Evolutionary conservation across 176 grass and related monocot species (phyloP).

Genomic region (Oryza brachyantha): DNA sequence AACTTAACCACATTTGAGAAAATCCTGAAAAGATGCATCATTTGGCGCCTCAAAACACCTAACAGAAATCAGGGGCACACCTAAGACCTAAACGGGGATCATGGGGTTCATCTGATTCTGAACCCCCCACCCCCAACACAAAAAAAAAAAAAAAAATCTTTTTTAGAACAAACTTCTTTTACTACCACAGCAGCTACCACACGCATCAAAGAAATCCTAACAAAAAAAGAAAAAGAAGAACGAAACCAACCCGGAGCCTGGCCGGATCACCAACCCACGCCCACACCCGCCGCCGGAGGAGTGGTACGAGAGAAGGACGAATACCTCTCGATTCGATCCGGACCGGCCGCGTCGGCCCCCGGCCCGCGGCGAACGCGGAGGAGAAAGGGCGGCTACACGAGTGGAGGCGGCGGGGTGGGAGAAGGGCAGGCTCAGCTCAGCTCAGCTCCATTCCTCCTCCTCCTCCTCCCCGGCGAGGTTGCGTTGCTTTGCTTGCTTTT

Average conservation of each 20-base stretch:
- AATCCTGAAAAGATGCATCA: conserved; percentile 10
- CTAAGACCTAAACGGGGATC: no score
- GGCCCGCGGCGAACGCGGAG: neutral
- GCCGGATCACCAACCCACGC: neutral
- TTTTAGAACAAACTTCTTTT: neutral
- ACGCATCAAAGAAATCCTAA: neutral
- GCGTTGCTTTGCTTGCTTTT: neutral
- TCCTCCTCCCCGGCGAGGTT: conserved; percentile 32
- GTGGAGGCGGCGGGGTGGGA: neutral
- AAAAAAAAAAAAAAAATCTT: no score
- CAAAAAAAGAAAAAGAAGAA: neutral
- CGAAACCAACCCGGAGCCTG: neutral
- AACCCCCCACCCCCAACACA: no score
- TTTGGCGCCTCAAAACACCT: neutral
- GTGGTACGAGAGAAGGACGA: neutral
- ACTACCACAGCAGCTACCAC: neutral
- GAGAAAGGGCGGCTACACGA: neutral
- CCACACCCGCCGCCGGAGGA: no score
- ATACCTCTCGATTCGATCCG: neutral
- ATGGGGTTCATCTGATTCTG: neutral
- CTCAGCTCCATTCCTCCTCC: conserved; percentile 37
- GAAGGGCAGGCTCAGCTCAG: conserved; percentile 21
- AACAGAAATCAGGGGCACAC: neutral
- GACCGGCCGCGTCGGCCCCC: neutral
- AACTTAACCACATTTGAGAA: neutral